Evolutionary conservation across 1,139 yeast species (phyloP).

Genomic region (Kodamaea fungicola): DNA sequence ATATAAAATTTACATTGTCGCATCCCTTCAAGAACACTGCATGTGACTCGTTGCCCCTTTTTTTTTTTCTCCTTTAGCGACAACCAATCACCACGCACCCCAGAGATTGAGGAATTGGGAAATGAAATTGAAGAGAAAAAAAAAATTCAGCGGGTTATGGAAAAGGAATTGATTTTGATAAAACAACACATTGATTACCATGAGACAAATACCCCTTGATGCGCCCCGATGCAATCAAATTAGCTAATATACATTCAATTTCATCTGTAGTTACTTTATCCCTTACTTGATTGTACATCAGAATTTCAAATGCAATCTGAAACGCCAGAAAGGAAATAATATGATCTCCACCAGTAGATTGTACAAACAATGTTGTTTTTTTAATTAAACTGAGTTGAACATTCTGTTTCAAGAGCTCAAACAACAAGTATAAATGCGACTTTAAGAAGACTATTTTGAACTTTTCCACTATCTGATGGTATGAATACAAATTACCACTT

Average conservation of each 20-base stretch:
- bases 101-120: too few species aligned
- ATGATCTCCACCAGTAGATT: conserved; percentile 18
- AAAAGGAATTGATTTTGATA: conserved; percentile 74
- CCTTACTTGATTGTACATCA: conserved; percentile 16
- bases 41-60: too few species aligned
- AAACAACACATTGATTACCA: conserved; percentile 66
- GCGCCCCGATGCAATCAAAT: conserved; percentile 56
- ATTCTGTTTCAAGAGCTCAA: conserved; percentile 50
- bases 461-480: conserved; percentile 40
- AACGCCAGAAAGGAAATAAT: conserved; percentile 48
- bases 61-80: too few species aligned
- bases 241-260: conserved; percentile 71
- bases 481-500: conserved; percentile 53
- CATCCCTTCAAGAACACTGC: too few species aligned
- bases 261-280: conserved; percentile 34
- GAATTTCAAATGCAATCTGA: conserved; percentile 44
- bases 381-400: conserved; percentile 54
- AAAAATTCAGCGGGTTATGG: conserved; percentile 21
- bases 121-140: too few species aligned
- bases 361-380: conserved; percentile 34
- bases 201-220: conserved; percentile 86
- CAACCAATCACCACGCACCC: too few species aligned
- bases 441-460: conserved; percentile 53
- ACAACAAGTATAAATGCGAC: conserved; percentile 60
- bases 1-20: too few species aligned